These are phyloP conservation scores for Boletus rufocinnamomeus DNA, from an alignment of 768 basidiomycete species.

Conservation along the genomic window DNA sequence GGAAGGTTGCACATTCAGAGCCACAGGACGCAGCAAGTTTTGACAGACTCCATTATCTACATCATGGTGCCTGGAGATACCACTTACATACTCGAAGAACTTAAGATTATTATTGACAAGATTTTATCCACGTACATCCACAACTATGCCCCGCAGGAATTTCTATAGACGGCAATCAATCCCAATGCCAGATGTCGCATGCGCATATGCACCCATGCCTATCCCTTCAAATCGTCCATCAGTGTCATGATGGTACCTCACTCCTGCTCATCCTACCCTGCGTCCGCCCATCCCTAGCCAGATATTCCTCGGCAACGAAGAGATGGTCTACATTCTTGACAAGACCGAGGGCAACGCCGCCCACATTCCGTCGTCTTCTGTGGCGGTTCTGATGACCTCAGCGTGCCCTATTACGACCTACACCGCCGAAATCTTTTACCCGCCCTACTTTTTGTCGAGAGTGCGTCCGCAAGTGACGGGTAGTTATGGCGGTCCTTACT, in stretches of 20 bases:
- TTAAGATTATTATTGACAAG: no score
- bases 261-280: not conserved
- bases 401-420: conserved; percentile 72
- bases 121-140: no score
- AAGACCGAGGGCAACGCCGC: conserved; percentile 79
- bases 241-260: conserved; percentile 53
- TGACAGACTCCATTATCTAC: no score
- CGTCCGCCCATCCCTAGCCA: conserved; percentile 22
- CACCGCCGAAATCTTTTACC: conserved; percentile 87
- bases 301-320: conserved; percentile 78
- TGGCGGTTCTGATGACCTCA: conserved; percentile 73
- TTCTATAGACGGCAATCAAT: no score
- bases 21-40: no score
- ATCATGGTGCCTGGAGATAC: no score
- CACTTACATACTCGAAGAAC: no score
- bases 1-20: no score
- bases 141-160: no score
- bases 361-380: conserved; percentile 80
- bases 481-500: conserved; percentile 79
- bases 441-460: conserved; percentile 75
- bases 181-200: no score
- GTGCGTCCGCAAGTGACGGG: conserved; percentile 70
- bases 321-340: conserved; percentile 88
- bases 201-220: no score
- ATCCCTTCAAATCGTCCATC: conserved; percentile 34